phyloP scores from a whole-genome alignment of 2,329 filamentous ascomycete species.

The Sporothrix globosa region DNA sequence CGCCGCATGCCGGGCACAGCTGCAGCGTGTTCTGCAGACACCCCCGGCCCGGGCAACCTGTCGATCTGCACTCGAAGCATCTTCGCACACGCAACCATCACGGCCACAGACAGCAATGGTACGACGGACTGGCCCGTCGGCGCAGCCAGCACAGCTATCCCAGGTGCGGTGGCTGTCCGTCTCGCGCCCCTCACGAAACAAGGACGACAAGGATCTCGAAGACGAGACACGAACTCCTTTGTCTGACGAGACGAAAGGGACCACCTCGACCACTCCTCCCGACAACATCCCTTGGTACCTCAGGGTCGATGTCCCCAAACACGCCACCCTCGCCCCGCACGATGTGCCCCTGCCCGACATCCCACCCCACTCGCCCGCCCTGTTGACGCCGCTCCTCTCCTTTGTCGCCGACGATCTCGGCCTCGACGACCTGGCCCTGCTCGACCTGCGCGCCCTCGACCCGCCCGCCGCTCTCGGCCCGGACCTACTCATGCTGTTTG shows the following conservation, averaged over 20 bases:
- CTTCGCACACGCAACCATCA: not conserved
- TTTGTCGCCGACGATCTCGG: conserved; percentile 84
- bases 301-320: conserved; percentile 65
- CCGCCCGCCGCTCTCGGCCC: conserved; percentile 85
- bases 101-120: not conserved
- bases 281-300: conserved; percentile 71
- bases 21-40: conserved; percentile 22
- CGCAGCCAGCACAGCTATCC: not conserved
- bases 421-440: conserved; percentile 75
- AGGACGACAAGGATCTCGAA: not conserved
- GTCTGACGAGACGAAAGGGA: not conserved
- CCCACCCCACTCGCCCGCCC: conserved; percentile 69
- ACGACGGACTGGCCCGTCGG: too few relatives aligned
- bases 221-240: not conserved
- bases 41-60: not conserved
- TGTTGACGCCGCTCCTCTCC: conserved; percentile 73
- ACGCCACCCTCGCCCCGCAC: conserved; percentile 53
- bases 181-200: not conserved
- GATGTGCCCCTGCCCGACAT: conserved; percentile 54
- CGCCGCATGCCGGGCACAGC: conserved; percentile 18
- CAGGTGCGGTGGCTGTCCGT: conserved; percentile 2
- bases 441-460: conserved; percentile 83
- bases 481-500: conserved; percentile 89
- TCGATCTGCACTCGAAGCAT: not conserved
- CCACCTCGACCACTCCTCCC: not conserved